Evolutionary conservation across 176 grass and related monocot species (phyloP), one percentile per base, ranked within the genome.

Genomic region (Hsuehochloa calcarea): DNA sequence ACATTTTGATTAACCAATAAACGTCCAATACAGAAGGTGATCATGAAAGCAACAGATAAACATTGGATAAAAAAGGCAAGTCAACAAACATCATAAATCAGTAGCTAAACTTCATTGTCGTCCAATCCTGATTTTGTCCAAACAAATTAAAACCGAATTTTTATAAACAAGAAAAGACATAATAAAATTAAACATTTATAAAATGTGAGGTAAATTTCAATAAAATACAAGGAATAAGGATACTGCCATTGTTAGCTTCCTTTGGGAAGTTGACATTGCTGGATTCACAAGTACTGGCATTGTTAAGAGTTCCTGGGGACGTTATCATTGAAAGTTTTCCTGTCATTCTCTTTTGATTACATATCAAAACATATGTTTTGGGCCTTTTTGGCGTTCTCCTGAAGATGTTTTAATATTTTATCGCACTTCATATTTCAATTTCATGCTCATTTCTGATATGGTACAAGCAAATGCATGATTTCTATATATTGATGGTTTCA

Each of bases 301-400:
- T 73, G 47, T 59, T 70, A 56, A 56, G 38, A 58, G 3, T 31
- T 17, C 51, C 39, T 60, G 56, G 34, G 38, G 15, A 58, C 20
- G 11, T 19, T 41, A 59, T 59, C n/a, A 82, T 82, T 50, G n/a
- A 41, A 40, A 14, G 35, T 3, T 82, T 70, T 70, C 35, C 49
- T 54, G n/a, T 13, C 65, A 69, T 81, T 68, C 4, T 70, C 22
- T 81, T 81, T 40, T 41, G n/a, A 54, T 54, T 55, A 37, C 10
- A 70, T 64, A 80, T 52, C 45, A 49, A 80, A 76, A 15, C 12
- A 80, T 22, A 80, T 52, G 63, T 51, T 68, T 68, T 68, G 46
- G 29, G 65, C 78, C 27, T 79, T 47, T 34, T 65, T 68, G 22
- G 12, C 5, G 16, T 54, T 80, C 64, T 68, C 23, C 64, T 40